These are phyloP conservation scores for Grifola frondosa DNA, from an alignment of 1,284 basidiomycete species.

Conservation along the genomic window DNA sequence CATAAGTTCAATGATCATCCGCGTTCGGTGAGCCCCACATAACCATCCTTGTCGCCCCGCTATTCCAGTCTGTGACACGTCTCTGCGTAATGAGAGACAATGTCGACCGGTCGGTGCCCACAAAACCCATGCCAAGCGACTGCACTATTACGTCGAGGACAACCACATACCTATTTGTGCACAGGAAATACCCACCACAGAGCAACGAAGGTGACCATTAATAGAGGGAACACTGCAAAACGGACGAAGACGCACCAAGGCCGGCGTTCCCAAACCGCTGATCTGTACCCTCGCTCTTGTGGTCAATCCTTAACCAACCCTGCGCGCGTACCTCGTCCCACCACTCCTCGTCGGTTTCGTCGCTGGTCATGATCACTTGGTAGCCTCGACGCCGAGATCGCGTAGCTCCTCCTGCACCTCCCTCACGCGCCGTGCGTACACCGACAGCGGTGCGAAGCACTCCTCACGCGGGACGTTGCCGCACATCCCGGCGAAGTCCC, in stretches of 20 bases:
- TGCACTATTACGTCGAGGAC: slow-evolving; percentile 69
- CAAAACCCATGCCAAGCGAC: slow-evolving; percentile 58
- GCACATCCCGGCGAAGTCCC: slow-evolving; percentile 41
- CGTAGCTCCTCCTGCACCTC: slow-evolving; percentile 41
- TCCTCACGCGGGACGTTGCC: slow-evolving; percentile 25
- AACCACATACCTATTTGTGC: slow-evolving; percentile 56
- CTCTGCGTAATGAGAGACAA: slow-evolving; percentile 62
- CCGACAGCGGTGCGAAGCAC: slow-evolving; percentile 43
- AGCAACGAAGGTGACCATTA: too few species aligned
- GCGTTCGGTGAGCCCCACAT: slow-evolving; percentile 48
- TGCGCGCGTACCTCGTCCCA: slow-evolving; percentile 54
- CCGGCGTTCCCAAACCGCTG: slow-evolving; percentile 49
- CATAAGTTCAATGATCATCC: slow-evolving; percentile 25
- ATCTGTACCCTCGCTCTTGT: slow-evolving; percentile 42
- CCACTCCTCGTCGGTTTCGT: slow-evolving; percentile 63
- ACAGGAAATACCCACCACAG: neutral
- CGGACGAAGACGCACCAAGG: slow-evolving; percentile 47
- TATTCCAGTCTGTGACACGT: slow-evolving; percentile 60
- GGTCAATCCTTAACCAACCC: slow-evolving; percentile 62
- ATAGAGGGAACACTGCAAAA: too few species aligned
- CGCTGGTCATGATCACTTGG: slow-evolving; percentile 68
- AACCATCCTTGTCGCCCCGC: slow-evolving; percentile 46
- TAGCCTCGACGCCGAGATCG: slow-evolving; percentile 38
- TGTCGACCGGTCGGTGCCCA: slow-evolving; percentile 66
- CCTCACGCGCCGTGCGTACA: slow-evolving; percentile 37